phyloP scores from a whole-genome alignment of 2,329 filamentous ascomycete species.

The Arthrobotrys entomopaga region DNA sequence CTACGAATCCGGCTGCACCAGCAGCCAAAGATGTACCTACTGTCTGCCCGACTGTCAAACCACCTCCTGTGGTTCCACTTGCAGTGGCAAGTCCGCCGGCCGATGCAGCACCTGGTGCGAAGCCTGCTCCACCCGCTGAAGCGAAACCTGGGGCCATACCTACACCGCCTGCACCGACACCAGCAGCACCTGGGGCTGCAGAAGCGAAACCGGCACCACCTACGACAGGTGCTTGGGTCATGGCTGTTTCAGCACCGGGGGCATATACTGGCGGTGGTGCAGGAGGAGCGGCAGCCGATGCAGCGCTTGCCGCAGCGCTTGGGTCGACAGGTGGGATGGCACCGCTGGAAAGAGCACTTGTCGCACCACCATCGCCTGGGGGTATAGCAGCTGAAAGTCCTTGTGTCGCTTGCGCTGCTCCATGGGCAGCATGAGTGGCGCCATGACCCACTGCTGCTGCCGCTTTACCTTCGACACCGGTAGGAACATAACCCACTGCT shows the following conservation, averaged over 20 bases:
- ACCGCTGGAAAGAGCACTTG: background rate
- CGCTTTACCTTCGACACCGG: conserved; percentile 31
- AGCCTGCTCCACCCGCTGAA: conserved; percentile 1
- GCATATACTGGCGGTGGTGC: background rate
- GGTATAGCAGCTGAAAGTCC: conserved; percentile 36
- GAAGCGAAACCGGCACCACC: background rate
- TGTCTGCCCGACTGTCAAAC: conserved; percentile 15
- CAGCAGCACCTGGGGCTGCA: background rate
- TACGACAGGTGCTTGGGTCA: background rate
- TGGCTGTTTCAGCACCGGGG: background rate
- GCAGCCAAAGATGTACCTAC: conserved; percentile 37
- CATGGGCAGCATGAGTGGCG: conserved; percentile 19
- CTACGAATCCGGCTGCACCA: conserved; percentile 37
- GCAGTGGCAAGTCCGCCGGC: conserved; percentile 12
- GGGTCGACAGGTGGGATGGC: background rate
- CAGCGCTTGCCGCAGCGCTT: background rate
- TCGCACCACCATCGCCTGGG: conserved; percentile 20
- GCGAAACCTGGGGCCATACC: background rate
- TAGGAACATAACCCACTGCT: conserved; percentile 25
- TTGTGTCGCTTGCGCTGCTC: conserved; percentile 40
- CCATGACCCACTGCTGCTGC: conserved; percentile 15
- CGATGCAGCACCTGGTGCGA: conserved; percentile 13
- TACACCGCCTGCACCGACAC: conserved; percentile 1
- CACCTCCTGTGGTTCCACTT: conserved; percentile 26
- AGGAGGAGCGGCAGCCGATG: background rate